phyloP scores from a whole-genome alignment of 345 rosid species.

The Gossypium thurberi region DNA sequence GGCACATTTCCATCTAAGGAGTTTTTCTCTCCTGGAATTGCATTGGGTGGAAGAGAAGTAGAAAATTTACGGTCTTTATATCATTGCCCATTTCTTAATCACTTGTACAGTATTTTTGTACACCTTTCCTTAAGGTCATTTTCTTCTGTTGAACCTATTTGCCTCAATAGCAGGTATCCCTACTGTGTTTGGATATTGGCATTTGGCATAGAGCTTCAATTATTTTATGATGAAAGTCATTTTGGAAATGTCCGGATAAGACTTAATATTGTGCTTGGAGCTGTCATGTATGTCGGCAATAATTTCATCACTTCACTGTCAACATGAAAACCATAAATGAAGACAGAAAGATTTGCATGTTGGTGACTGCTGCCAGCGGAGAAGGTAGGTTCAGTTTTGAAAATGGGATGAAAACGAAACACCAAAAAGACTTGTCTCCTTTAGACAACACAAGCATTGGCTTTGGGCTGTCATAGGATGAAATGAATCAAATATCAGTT shows the following conservation, averaged over 20 bases:
- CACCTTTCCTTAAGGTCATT: too few species aligned
- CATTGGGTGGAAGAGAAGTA: too few species aligned
- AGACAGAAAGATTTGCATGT: neutral
- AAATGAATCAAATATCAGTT: conserved; percentile 17
- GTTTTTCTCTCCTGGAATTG: too few species aligned
- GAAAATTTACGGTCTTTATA: too few species aligned
- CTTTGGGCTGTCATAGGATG: conserved; percentile 40
- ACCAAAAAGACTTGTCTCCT: conserved; percentile 65
- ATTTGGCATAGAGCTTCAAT: neutral
- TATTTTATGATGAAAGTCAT: neutral
- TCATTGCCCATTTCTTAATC: too few species aligned
- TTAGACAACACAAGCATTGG: conserved; percentile 28
- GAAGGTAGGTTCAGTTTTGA: conserved; percentile 41
- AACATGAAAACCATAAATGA: neutral
- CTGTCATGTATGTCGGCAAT: conserved; percentile 3
- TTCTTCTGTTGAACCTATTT: too few species aligned
- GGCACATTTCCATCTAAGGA: too few species aligned
- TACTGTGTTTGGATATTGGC: too few species aligned
- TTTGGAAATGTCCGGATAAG: neutral
- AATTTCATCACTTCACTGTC: neutral
- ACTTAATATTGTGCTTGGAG: neutral
- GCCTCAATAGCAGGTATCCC: too few species aligned
- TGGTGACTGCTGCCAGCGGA: conserved; percentile 47
- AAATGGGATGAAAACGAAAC: conserved; percentile 52
- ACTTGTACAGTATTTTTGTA: too few species aligned